Percentiles rank a stretch among this genome's conserved stretches.
These are phyloP conservation scores for Ogataea nonfermentans DNA, from an alignment of 805 yeast species.

Conservation along the genomic window DNA sequence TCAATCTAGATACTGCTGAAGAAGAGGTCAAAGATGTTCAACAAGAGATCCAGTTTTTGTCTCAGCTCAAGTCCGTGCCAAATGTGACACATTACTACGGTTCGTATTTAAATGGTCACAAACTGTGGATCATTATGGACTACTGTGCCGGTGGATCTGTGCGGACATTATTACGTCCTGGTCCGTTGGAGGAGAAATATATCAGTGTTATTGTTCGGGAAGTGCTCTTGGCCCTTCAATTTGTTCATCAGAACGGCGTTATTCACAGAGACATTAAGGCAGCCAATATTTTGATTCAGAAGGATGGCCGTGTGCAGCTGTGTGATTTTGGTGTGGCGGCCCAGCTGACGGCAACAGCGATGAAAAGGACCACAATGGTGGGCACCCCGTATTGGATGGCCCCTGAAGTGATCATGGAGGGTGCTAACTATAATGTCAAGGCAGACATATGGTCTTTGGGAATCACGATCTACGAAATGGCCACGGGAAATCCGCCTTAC, in stretches of 20 bases:
- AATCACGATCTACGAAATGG: conserved; percentile 88
- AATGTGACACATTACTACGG: conserved; percentile 93
- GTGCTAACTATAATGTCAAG: conserved; percentile 79
- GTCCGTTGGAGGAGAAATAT: conserved; percentile 80
- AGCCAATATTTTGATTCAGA: conserved; percentile 81
- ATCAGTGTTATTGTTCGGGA: conserved; percentile 86
- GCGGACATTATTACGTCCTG: conserved; percentile 81
- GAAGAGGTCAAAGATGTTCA: conserved; percentile 96
- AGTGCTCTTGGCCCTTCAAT: conserved; percentile 68
- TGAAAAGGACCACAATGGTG: conserved; percentile 91
- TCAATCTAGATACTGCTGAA: conserved; percentile 87
- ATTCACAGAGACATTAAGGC: conserved; percentile 97
- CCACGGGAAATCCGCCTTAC: conserved; percentile 97
- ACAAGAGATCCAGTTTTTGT: conserved; percentile 81
- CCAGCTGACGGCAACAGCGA: conserved; percentile 68
- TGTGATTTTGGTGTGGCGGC: conserved; percentile 99
- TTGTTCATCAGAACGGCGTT: conserved; percentile 84
- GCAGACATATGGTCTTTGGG: conserved; percentile 99
- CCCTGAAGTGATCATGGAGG: conserved; percentile 94
- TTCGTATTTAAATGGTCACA: conserved; percentile 81
- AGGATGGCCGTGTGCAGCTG: conserved; percentile 84
- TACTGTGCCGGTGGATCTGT: conserved; percentile 95
- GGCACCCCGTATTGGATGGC: conserved; percentile 99
- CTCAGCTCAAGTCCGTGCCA: conserved; percentile 80
- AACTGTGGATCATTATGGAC: conserved; percentile 97